Percentiles rank a stretch among this genome's conserved stretches.
Evolutionary conservation across 2,329 filamentous ascomycete genomes (phyloP).

Genomic region (Xylaria sp.): DNA sequence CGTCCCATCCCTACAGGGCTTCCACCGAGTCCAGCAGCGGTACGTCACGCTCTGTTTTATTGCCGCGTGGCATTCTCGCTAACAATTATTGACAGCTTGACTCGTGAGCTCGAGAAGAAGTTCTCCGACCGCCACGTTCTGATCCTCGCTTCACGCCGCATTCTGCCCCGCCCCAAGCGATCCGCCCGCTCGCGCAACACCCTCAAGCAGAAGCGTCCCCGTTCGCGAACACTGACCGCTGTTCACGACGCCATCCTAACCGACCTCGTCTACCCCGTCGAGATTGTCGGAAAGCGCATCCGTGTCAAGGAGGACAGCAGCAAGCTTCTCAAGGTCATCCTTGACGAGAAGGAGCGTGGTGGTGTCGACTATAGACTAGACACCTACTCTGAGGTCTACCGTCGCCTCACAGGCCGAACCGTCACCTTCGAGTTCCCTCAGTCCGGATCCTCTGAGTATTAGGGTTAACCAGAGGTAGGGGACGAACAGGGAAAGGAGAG

Average conservation of each 20-base stretch:
- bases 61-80: slow-evolving; percentile 25
- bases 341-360: slow-evolving; percentile 99
- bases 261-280: slow-evolving; percentile 98
- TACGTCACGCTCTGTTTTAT: slow-evolving; percentile 59
- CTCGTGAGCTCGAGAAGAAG: slow-evolving; percentile 99
- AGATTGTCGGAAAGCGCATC: slow-evolving; percentile 99
- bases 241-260: slow-evolving; percentile 98
- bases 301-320: slow-evolving; percentile 98
- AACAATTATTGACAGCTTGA: slow-evolving; percentile 70
- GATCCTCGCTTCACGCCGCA: slow-evolving; percentile 98
- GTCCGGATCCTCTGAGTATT: slow-evolving; percentile 78
- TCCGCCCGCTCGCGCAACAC: slow-evolving; percentile 94
- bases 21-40: slow-evolving; percentile 99
- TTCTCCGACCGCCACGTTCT: slow-evolving; percentile 99
- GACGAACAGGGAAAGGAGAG: slow-evolving; percentile 10
- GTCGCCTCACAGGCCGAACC: slow-evolving; percentile 92
- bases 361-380: slow-evolving; percentile 99
- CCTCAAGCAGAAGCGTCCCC: slow-evolving; percentile 98
- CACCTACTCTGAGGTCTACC: slow-evolving; percentile 99
- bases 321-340: slow-evolving; percentile 98
- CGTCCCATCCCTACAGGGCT: slow-evolving; percentile 95
- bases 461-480: slow-evolving; percentile 53
- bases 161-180: slow-evolving; percentile 97
- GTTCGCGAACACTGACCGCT: slow-evolving; percentile 95
- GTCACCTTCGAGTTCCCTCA: slow-evolving; percentile 99